These are phyloP conservation scores for Gyrodon lividus DNA, from an alignment of 768 basidiomycete genomes.

Conservation along the genomic window DNA sequence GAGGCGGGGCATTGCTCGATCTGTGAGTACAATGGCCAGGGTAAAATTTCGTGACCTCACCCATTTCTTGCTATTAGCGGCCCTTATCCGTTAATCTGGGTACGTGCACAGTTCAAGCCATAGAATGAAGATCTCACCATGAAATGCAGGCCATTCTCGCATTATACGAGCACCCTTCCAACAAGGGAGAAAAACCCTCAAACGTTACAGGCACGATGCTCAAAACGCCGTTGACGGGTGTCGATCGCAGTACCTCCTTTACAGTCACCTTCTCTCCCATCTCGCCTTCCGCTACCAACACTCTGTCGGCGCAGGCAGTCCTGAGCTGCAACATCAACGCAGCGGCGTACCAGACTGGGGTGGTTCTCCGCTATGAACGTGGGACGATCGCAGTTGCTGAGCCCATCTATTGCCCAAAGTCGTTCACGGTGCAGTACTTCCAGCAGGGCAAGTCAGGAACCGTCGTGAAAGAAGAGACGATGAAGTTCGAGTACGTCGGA, in stretches of 20 bases:
- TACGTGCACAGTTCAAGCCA: conserved; percentile 26
- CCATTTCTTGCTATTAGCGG: conserved; percentile 45
- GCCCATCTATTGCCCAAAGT: conserved; percentile 67
- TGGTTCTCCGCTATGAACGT: conserved; percentile 70
- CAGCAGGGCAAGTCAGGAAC: conserved; percentile 43
- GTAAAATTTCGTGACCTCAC: background rate
- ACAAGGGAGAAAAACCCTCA: conserved; percentile 56
- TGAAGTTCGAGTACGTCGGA: conserved; percentile 57
- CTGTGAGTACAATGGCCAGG: conserved; percentile 49
- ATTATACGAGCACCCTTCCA: conserved; percentile 78
- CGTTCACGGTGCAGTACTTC: conserved; percentile 64
- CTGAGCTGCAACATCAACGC: conserved; percentile 68
- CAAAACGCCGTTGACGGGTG: conserved; percentile 73
- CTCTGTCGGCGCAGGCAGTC: conserved; percentile 67
- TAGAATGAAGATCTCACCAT: conserved; percentile 10
- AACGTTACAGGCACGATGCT: conserved; percentile 68
- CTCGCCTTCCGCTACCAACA: conserved; percentile 32
- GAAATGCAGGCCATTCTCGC: conserved; percentile 65
- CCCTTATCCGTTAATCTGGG: conserved; percentile 82
- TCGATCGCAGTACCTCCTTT: conserved; percentile 77
- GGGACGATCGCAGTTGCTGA: conserved; percentile 63
- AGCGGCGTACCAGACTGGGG: conserved; percentile 47
- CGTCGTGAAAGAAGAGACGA: conserved; percentile 56
- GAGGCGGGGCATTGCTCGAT: conserved; percentile 82
- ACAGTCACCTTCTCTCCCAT: conserved; percentile 62